Percentiles rank a stretch among this genome's conserved stretches.
These are phyloP conservation scores for Sporormia fimetaria DNA, from an alignment of 495 filamentous ascomycete genomes.

Conservation along the genomic window DNA sequence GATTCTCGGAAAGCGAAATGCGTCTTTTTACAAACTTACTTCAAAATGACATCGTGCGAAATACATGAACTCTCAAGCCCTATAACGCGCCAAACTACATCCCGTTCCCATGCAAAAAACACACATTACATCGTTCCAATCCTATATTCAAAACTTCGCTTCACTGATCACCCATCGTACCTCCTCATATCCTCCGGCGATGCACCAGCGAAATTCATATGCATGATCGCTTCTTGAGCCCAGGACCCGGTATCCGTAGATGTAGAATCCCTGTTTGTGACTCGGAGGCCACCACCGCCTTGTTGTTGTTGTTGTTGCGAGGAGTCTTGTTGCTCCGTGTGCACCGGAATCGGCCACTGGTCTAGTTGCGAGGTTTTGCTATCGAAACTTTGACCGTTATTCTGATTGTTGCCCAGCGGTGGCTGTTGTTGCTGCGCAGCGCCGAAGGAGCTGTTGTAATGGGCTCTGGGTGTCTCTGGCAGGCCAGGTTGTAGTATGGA, in stretches of 20 bases:
- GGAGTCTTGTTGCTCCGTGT: background rate
- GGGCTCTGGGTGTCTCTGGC: background rate
- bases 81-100: no score
- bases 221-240: constrained; percentile 30
- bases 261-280: constrained; percentile 25
- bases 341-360: background rate
- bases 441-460: background rate
- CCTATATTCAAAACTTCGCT: no score
- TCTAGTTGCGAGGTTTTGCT: background rate
- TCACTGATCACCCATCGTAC: no score
- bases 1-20: no score
- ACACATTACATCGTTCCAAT: no score
- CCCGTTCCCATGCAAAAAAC: no score
- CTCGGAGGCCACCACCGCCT: constrained; percentile 27
- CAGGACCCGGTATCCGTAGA: constrained; percentile 25
- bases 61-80: no score
- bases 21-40: no score
- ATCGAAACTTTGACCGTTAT: background rate
- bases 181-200: constrained; percentile 8
- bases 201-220: constrained; percentile 27
- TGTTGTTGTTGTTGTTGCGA: no score
- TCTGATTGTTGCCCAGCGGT: background rate
- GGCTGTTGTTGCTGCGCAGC: background rate
- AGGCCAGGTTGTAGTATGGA: constrained; percentile 1
- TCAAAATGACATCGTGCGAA: no score